These are phyloP conservation scores for Dipodascus geniculatus DNA, from an alignment of 805 yeast genomes.

Conservation along the genomic window DNA sequence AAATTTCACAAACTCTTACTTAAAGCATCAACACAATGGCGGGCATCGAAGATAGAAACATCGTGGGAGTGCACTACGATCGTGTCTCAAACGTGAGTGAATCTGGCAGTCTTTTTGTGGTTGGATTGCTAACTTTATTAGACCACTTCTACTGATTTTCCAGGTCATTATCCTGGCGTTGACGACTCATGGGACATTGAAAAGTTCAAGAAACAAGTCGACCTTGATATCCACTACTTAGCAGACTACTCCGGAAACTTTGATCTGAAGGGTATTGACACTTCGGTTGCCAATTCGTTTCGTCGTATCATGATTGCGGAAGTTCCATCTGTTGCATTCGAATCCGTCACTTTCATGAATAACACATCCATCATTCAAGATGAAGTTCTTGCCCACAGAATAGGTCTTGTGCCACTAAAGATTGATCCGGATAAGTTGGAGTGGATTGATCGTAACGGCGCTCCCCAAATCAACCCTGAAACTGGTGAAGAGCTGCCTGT, in stretches of 20 bases:
- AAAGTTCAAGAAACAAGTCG: conserved; percentile 56
- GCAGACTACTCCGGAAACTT: conserved; percentile 60
- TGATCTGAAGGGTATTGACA: conserved; percentile 76
- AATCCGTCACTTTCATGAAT: conserved; percentile 78
- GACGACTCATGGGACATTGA: conserved; percentile 77
- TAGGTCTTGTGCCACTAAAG: conserved; percentile 83
- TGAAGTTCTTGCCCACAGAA: conserved; percentile 91
- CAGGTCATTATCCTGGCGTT: conserved; percentile 60
- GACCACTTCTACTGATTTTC: conserved; percentile 78
- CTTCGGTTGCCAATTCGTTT: conserved; percentile 91
- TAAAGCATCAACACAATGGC: neutral
- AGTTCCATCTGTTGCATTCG: conserved; percentile 93
- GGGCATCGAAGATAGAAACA: conserved; percentile 27
- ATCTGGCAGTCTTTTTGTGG: neutral
- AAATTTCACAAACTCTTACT: neutral
- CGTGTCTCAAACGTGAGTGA: conserved; percentile 63
- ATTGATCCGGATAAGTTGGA: conserved; percentile 81
- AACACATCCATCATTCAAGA: conserved; percentile 96
- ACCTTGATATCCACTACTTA: conserved; percentile 52
- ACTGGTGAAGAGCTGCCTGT: conserved; percentile 13
- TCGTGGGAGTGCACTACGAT: conserved; percentile 80
- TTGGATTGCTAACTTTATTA: conserved; percentile 5
- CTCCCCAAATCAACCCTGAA: conserved; percentile 10
- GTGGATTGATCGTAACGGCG: conserved; percentile 42
- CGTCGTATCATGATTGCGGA: conserved; percentile 95